phyloP scores from a whole-genome alignment of 75 land plant species.

The Isoetes taiwanensis region DNA sequence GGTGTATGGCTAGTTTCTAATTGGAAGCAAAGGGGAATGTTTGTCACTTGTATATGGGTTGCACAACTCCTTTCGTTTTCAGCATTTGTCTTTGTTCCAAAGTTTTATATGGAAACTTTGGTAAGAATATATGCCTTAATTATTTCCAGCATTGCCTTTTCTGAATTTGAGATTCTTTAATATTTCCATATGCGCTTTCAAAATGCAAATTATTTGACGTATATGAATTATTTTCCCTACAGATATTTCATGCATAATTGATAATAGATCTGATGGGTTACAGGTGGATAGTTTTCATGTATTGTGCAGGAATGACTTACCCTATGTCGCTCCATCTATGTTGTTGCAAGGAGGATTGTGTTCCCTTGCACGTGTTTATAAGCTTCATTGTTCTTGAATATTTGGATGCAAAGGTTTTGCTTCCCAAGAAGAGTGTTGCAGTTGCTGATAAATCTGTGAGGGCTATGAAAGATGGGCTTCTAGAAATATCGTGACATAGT shows the following conservation, averaged over 20 bases:
- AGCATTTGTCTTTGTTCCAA: conserved; percentile 61
- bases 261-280: too few species aligned
- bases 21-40: conserved; percentile 99
- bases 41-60: conserved; percentile 91
- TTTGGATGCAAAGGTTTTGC: too few species aligned
- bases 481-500: too few species aligned
- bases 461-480: too few species aligned
- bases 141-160: too few species aligned
- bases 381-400: too few species aligned
- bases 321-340: conserved; percentile 59
- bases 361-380: conserved; percentile 53
- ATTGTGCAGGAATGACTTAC: conserved; percentile 84
- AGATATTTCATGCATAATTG: too few species aligned
- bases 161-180: neutral
- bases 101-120: conserved; percentile 84
- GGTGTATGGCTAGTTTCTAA: conserved; percentile 64
- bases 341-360: conserved; percentile 80
- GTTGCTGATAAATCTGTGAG: too few species aligned
- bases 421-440: too few species aligned
- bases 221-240: too few species aligned
- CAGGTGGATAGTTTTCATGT: conserved; percentile 98
- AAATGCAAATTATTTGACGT: too few species aligned
- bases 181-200: neutral
- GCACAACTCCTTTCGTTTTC: conserved; percentile 69
- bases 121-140: too few species aligned